These are phyloP conservation scores for Phialophora chinensis DNA, from an alignment of 2,329 filamentous ascomycete genomes.

Conservation along the genomic window DNA sequence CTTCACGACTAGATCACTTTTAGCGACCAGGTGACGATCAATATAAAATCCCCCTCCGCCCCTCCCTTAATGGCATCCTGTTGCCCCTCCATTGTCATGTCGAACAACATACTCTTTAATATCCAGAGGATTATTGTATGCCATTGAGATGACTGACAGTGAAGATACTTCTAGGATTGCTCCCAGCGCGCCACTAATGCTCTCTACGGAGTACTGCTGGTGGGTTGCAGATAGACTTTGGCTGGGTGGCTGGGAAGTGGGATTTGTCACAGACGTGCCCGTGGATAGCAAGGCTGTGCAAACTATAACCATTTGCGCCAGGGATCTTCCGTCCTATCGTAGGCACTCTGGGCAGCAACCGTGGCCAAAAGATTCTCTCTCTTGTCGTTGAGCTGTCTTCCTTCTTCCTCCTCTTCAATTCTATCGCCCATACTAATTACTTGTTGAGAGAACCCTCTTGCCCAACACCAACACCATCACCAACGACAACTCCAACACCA, in stretches of 20 bases:
- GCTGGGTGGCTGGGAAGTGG: not conserved
- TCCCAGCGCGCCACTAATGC: not conserved
- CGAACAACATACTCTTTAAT: not conserved
- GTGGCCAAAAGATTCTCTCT: not conserved
- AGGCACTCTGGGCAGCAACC: not conserved
- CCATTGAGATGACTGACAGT: not conserved
- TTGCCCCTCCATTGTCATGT: not conserved
- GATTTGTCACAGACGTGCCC: not conserved
- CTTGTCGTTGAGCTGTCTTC: not conserved
- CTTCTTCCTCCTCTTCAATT: not conserved
- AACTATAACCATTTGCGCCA: not conserved
- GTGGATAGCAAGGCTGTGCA: not conserved
- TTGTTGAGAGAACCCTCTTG: not conserved
- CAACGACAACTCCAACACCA: not conserved
- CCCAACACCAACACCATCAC: not conserved
- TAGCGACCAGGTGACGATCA: not conserved
- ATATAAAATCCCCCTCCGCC: not conserved
- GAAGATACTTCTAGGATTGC: not conserved
- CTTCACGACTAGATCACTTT: not conserved
- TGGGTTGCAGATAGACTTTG: not conserved
- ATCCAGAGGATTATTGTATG: not conserved
- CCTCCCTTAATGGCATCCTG: not conserved
- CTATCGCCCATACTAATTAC: not conserved
- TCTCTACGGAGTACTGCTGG: not conserved
- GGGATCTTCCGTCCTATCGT: not conserved